Percentiles rank a stretch among this genome's conserved stretches.
These are phyloP conservation scores for Neurospora hispaniola DNA, from an alignment of 495 filamentous ascomycete species.

Conservation along the genomic window DNA sequence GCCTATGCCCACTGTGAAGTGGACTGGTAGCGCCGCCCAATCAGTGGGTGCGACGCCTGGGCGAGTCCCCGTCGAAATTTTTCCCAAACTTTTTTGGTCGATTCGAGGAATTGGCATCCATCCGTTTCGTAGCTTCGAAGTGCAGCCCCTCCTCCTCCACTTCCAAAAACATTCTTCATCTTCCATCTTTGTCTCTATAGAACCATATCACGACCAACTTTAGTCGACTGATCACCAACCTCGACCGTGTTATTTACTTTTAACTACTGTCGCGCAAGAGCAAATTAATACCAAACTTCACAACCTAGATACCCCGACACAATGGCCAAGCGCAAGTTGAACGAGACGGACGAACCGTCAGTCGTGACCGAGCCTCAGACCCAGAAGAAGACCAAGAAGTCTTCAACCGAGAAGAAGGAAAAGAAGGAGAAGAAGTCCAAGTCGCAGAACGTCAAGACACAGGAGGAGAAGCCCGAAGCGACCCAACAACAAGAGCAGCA, in stretches of 20 bases:
- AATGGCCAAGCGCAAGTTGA: conserved; percentile 45
- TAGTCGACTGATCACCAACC: background rate
- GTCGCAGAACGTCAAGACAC: background rate
- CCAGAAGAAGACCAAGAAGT: conserved; percentile 3
- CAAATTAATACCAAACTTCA: background rate
- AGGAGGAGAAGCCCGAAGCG: background rate
- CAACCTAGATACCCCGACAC: conserved; percentile 4
- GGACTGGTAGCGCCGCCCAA: background rate
- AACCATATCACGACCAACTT: background rate
- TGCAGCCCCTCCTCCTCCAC: background rate
- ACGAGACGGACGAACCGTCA: conserved; percentile 37
- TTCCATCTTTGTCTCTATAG: background rate
- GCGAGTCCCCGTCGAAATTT: conserved; percentile 1
- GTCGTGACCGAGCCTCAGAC: conserved; percentile 7
- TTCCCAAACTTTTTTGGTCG: background rate
- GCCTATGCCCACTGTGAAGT: background rate
- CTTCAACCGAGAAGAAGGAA: conserved; percentile 6
- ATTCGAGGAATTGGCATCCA: background rate
- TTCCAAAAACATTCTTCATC: background rate
- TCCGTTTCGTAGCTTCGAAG: background rate
- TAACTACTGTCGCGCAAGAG: background rate
- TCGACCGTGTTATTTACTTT: background rate
- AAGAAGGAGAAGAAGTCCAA: conserved; percentile 3
- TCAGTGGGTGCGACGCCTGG: background rate
- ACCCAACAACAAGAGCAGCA: background rate